A percentile compares a stretch with the other conserved stretches of the same genome.
Conservation (phyloP, 108 stramenopile genomes). For the Stephanodiscus triporus region DNA sequence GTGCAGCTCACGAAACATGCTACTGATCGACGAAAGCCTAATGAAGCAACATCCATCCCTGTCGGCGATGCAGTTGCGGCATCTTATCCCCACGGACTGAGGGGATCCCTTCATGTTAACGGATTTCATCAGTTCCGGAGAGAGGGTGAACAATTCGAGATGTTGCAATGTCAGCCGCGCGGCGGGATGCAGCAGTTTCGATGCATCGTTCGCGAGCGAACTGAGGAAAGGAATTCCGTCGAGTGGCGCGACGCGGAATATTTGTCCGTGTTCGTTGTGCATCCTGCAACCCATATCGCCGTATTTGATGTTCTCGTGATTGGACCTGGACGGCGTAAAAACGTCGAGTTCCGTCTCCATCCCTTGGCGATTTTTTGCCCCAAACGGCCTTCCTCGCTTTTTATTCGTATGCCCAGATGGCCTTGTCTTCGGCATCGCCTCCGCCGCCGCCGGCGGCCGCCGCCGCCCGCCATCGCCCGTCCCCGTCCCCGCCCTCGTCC, state of each 20-base stretch:
- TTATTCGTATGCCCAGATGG: not conserved
- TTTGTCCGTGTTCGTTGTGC: slow-evolving; percentile 21
- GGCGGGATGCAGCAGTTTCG: slow-evolving; percentile 15
- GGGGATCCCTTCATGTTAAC: not conserved
- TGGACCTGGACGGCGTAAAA: not conserved
- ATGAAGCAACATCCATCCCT: slow-evolving; percentile 27
- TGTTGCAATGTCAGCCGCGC: slow-evolving; percentile 14
- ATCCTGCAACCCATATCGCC: slow-evolving; percentile 30
- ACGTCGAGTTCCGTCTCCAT: not conserved
- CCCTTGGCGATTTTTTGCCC: not conserved
- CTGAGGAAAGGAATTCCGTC: slow-evolving; percentile 28
- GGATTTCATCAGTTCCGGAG: slow-evolving; percentile 18
- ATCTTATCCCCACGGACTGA: slow-evolving; percentile 21
- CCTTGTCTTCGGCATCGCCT: not conserved
- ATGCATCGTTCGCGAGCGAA: slow-evolving; percentile 11
- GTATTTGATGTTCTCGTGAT: slow-evolving; percentile 10
- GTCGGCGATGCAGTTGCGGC: slow-evolving; percentile 26
- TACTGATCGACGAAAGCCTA: slow-evolving; percentile 14
- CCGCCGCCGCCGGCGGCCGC: not conserved
- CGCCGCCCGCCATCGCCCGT: no score
- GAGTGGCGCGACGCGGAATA: slow-evolving; percentile 19
- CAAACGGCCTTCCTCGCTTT: not conserved
- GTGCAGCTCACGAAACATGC: slow-evolving; percentile 13
- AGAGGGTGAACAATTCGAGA: slow-evolving; percentile 22
- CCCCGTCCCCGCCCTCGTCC: not conserved